Percentiles rank a stretch among this genome's conserved stretches.
Evolutionary conservation across 306 rosid genomes (phyloP).

Genomic region (Herpetospermum pedunculosum): DNA sequence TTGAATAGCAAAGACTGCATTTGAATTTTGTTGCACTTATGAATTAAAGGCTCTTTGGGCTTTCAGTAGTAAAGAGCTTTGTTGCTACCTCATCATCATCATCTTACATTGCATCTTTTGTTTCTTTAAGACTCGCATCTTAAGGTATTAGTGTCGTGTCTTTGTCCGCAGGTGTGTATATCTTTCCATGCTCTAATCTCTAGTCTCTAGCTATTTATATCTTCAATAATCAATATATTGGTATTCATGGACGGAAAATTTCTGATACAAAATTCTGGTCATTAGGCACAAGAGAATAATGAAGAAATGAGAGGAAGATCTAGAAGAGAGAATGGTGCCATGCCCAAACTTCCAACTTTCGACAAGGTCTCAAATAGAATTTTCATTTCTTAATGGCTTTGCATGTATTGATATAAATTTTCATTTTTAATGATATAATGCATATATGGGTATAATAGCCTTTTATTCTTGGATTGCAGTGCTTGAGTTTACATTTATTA

Average conservation of each 20-base stretch:
- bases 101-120: background rate
- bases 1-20: background rate
- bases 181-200: background rate
- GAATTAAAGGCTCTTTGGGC: background rate
- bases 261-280: constrained; percentile 14
- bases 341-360: constrained; percentile 28
- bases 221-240: constrained; percentile 1
- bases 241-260: background rate
- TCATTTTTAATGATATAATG: background rate
- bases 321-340: constrained; percentile 57
- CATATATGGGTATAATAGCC: background rate
- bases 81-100: background rate
- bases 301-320: constrained; percentile 65
- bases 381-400: background rate
- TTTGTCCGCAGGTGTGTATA: background rate
- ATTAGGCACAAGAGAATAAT: constrained; percentile 62
- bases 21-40: background rate
- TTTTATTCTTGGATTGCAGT: background rate
- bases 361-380: constrained; percentile 52
- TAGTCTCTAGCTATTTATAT: background rate
- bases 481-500: background rate
- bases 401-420: background rate
- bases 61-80: background rate
- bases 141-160: background rate
- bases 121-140: background rate